A percentile compares a stretch with the other conserved stretches of the same genome.
These are phyloP conservation scores for Coemansia brasiliensis DNA, from an alignment of 192 early-diverging fungal genomes.

Conservation along the genomic window DNA sequence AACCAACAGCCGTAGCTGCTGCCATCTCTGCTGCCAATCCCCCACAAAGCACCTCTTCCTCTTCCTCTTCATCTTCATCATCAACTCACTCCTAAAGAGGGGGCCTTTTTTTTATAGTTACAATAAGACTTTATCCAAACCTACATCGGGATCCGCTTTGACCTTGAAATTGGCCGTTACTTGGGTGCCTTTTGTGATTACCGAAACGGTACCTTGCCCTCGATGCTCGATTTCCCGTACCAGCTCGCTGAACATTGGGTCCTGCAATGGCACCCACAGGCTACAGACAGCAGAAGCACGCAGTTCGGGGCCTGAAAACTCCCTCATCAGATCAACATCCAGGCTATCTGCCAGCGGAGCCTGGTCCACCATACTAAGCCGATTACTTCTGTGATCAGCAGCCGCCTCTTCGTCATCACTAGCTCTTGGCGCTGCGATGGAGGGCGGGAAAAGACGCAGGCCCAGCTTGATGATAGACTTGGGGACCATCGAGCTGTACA, in stretches of 20 bases:
- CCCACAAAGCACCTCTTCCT: neutral
- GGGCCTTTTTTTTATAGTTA: neutral
- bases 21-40: no score
- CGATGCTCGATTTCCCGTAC: slow-evolving; percentile 28
- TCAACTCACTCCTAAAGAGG: neutral
- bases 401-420: neutral
- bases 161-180: slow-evolving; percentile 18
- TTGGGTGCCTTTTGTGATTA: slow-evolving; percentile 31
- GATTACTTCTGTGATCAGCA: neutral
- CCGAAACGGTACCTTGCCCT: slow-evolving; percentile 39
- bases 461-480: slow-evolving; percentile 2
- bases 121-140: neutral
- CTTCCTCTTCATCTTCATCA: neutral
- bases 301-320: slow-evolving; percentile 24
- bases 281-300: slow-evolving; percentile 30
- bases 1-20: no score
- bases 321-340: slow-evolving; percentile 10
- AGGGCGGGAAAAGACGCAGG: slow-evolving; percentile 13
- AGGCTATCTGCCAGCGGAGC: neutral
- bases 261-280: slow-evolving; percentile 45
- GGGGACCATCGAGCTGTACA: slow-evolving; percentile 43
- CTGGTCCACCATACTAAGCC: slow-evolving; percentile 1
- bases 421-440: neutral
- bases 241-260: slow-evolving; percentile 20
- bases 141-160: slow-evolving; percentile 24